Evolutionary conservation across 805 yeast genomes (phyloP), one percentile per base, ranked within the genome.

Genomic region (Kodamaea hsintzibuensis): DNA sequence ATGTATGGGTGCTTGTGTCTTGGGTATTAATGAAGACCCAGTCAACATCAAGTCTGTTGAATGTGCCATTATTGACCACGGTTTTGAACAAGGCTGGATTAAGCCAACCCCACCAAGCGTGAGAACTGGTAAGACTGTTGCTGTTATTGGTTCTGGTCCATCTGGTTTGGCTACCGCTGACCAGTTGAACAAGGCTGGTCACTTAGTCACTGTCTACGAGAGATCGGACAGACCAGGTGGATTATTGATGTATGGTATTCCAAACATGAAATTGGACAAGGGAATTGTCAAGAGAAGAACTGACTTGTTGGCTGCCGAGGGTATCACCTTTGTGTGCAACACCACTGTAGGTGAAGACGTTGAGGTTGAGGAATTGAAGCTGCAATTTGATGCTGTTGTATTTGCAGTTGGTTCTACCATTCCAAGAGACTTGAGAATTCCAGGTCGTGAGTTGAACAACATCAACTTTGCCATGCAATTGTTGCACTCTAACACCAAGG

Each of bases 231-330:
- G 98, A 71, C 88, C 93, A 48, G 99, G 99, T 80, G 99, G 99
- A 54, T 80, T 93, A 69, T 74, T 93, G 76, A 95, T 95, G 98
- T 93, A 93, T 72, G 99, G 99, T 83, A 93, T 93, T 74, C 99
- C 99, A 62, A 93, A 93, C 80, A 93, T 93, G 99, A 93, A 93
- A 78, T 81, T 93, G 63, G 99, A 93, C 74, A 93, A 93, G 80
- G 78, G 86, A 19, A 83, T 95, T 68, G 97, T 93, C 56, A 89
- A 91, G 77, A 85, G 98, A 69, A 91, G 98, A 80, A 82, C 95
- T 54, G 96, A 93, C 68, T 79, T 95, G 69, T 77, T 93, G 80
- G 88, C 81, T 30, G 96, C 90, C 45, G 97, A 93, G 71, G 99
- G 99, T 51, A 79, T 93, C 63, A 81, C 82, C 22, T 91, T 93